Conservation (phyloP, 148 eudicot genomes). For the Chenopodium album region DNA sequence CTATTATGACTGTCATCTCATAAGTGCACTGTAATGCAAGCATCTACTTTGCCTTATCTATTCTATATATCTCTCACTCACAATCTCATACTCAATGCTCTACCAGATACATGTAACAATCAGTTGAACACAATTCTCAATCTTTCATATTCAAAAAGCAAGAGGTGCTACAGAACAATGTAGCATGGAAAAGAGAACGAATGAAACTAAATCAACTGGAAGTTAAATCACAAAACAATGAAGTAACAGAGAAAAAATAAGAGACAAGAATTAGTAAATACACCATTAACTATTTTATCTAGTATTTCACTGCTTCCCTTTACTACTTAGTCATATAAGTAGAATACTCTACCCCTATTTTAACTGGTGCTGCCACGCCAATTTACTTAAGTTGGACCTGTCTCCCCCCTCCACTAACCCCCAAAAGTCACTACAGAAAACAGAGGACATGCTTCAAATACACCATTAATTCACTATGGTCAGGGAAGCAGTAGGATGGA, state of each 20-base stretch:
- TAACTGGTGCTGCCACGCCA: neutral
- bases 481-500: neutral
- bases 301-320: neutral
- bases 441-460: neutral
- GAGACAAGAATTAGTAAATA: neutral
- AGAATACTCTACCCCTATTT: neutral
- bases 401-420: neutral
- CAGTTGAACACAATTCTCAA: neutral
- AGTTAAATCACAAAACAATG: neutral
- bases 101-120: neutral
- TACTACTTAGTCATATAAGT: neutral
- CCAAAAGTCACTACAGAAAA: neutral
- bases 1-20: neutral
- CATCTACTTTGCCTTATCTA: neutral
- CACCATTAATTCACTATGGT: neutral
- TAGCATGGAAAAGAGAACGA: neutral
- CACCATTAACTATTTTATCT: neutral
- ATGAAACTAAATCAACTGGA: neutral
- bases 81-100: neutral
- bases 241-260: too few relatives aligned
- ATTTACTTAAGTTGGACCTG: neutral
- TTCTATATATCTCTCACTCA: neutral
- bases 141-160: neutral
- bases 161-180: neutral
- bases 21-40: neutral